A percentile compares a stretch with the other conserved stretches of the same genome.
These are phyloP conservation scores for Oxyria digyna DNA, from an alignment of 148 eudicot species.

Conservation along the genomic window DNA sequence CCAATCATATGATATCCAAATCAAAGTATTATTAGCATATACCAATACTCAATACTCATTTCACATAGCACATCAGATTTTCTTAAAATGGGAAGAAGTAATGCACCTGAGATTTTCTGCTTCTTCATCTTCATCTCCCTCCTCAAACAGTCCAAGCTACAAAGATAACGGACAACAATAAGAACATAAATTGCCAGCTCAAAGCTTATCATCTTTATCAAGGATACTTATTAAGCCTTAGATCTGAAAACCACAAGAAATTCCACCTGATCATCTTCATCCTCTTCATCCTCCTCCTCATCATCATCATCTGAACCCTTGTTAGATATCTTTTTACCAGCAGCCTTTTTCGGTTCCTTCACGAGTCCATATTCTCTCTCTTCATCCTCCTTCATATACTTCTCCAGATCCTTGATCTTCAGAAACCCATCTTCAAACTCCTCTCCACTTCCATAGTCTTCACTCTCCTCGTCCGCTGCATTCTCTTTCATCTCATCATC, in stretches of 20 bases:
- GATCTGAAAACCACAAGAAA: background rate
- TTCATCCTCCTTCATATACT: conserved; percentile 54
- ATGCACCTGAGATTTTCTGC: conserved; percentile 37
- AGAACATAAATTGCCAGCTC: background rate
- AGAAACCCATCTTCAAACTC: conserved; percentile 68
- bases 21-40: background rate
- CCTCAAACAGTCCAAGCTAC: conserved; percentile 58
- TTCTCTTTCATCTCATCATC: conserved; percentile 12
- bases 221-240: background rate
- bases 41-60: background rate
- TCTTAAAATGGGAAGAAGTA: background rate
- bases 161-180: conserved; percentile 9
- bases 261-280: conserved; percentile 10
- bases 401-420: conserved; percentile 74
- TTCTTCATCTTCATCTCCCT: conserved; percentile 27
- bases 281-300: conserved; percentile 30
- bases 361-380: conserved; percentile 46
- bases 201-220: background rate
- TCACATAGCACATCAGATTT: background rate
- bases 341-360: conserved; percentile 14
- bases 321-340: conserved; percentile 11
- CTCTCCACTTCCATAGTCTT: conserved; percentile 13
- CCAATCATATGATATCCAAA: background rate
- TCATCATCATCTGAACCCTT: conserved; percentile 14
- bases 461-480: conserved; percentile 13